Base-by-base conservation (phyloP, 768 basidiomycete species). In the Psilocybe cyanescens region DNA sequence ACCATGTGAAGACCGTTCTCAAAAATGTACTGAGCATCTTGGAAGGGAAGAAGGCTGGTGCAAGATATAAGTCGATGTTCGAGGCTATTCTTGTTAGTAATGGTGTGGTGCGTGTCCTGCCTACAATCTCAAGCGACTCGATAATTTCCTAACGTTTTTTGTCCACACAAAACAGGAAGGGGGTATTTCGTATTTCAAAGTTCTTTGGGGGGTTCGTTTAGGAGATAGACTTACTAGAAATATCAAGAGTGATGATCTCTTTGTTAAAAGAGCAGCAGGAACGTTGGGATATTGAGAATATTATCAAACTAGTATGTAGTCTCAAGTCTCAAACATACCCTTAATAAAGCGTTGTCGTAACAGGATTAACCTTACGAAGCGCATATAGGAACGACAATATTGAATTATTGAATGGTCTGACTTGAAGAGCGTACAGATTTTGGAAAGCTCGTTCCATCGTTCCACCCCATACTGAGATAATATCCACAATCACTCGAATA, bases 1-100 rank as follows among this genome's bases (percentile, higher is more conserved):
- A 64, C 3, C 90, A 91, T 61, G 78, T 74, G 0, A 59, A 66
- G 7, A 62, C 89, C 47, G 75, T 85, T n/a, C 76, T 75, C 1
- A 72, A 77, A 31, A 91, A 92, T 59, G 70, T 88, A 8, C 31
- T 85, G 1, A 70, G 73, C 29, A 68, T 83, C 49, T 70, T 88
- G 17, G 69, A 67, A 12, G 24, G 11, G 11, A 60, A 60, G 57
- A 69, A 60, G 24, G 65, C 64, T 6, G 59, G 69, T 60, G 76
- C 75, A 41, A 58, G 65, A 39, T 88, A 89, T 66, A 76, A 79
- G 54, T 81, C 82, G 17, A 72, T 74, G n/a, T 61, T 71, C 3
- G 89, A 90, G 70, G 55, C 82, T 52, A 85, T 90, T 30, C 14
- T 83, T n/a, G 65, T 89, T 56, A 82, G 82, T 8, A 80, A 83